Evolutionary conservation across 176 grass and related monocot species (phyloP), one percentile per base, ranked within the genome.

Genomic region (Chloris gayana): DNA sequence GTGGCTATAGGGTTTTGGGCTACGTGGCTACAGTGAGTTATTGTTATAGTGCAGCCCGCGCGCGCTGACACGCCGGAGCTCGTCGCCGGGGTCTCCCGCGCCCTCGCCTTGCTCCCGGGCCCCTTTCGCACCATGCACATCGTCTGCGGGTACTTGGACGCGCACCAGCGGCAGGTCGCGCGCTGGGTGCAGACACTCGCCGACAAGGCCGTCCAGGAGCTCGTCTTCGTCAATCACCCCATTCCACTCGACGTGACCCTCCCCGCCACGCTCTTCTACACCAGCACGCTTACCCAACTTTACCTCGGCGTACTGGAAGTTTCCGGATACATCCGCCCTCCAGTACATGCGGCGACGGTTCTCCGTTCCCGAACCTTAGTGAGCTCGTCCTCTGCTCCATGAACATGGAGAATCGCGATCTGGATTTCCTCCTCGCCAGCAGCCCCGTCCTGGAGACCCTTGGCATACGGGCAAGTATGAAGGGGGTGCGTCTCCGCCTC

Each of bases 391-490:
- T 57, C 72, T 84, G 11, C 49, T 13, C 10, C 21, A 3, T 72
- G 27, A 0, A 0, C 10, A 24, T 49, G 4, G 7, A 63, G 27
- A 24, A 35, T 21, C 9, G 68, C 1, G 79, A 72, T 39, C 34
- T 82, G 15, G 79, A 72, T 25, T 15, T 22, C 21, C 14, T 60
- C 56, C 54, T 72, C 21, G 54, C 59, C 54, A 72, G 68, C 37
- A 59, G 69, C 56, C 57, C 72, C 31, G 21, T 21, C 6, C 70
- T 74, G 19, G 72, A 74, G 72, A 57, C 33, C 18, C 72, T 74
- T 3, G 53, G 53, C 49, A 24, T 74, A 12, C 49, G 14, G 12
- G 70, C 45, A 19, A 53, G 0, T 17, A 5, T 2, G 4, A 73
- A 49, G n/a, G 72, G 19, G 31, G 1, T 74, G 49, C 30, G 39